A percentile compares a stretch with the other conserved stretches of the same genome.
phyloP scores from a whole-genome alignment of 129 eudicot genomes.

The Helianthus tuberosus region DNA sequence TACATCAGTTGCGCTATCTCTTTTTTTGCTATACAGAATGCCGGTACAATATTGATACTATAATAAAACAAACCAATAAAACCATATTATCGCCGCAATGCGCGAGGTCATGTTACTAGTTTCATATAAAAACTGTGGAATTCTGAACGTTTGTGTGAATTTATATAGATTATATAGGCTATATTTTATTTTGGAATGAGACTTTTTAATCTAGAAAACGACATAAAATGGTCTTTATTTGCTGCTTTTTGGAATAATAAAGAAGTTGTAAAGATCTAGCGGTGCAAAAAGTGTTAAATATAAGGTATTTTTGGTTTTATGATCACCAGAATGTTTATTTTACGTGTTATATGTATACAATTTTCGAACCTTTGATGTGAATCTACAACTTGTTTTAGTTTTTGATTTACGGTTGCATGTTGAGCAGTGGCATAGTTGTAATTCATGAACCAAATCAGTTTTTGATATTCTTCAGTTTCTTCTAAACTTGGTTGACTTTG shows the following conservation, averaged over 20 bases:
- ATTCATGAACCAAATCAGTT: too few relatives aligned
- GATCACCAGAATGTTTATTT: constrained; percentile 1
- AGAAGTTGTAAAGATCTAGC: background rate
- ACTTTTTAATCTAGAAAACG: constrained; percentile 1
- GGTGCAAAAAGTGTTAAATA: background rate
- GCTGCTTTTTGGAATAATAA: background rate
- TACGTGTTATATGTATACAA: background rate
- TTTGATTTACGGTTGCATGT: background rate
- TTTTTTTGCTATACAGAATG: too few relatives aligned
- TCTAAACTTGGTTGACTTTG: constrained; percentile 19
- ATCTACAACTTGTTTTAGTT: background rate
- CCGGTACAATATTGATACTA: too few relatives aligned
- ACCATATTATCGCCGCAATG: too few relatives aligned
- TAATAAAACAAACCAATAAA: too few relatives aligned
- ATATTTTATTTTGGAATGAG: background rate
- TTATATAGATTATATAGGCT: background rate
- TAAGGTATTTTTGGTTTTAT: constrained; percentile 4
- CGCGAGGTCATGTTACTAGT: too few relatives aligned
- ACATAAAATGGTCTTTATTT: background rate
- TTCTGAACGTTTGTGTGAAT: background rate
- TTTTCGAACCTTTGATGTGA: background rate
- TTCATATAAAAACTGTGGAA: background rate
- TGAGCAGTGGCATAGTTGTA: too few relatives aligned
- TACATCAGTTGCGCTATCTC: too few relatives aligned
- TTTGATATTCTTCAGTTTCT: background rate